These are phyloP conservation scores for Torulaspora gathmanii DNA, from an alignment of 805 yeast species.

Conservation along the genomic window DNA sequence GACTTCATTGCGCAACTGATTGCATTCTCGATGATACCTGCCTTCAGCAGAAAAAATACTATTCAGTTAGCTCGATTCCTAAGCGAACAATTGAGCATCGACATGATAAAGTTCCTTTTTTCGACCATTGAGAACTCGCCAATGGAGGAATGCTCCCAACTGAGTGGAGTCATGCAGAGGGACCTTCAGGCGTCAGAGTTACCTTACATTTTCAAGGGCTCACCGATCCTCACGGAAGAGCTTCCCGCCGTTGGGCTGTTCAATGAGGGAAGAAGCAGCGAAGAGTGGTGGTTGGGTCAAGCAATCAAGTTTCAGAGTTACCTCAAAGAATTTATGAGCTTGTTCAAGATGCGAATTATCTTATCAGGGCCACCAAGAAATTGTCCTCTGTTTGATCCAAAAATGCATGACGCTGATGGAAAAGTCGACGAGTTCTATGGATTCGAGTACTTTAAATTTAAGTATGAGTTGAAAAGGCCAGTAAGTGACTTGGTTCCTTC, in stretches of 20 bases:
- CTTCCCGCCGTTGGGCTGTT: slow-evolving; percentile 9
- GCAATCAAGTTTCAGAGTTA: slow-evolving; percentile 39
- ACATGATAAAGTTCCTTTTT: slow-evolving; percentile 44
- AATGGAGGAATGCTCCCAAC: slow-evolving; percentile 45
- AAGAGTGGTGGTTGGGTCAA: slow-evolving; percentile 41
- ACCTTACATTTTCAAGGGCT: slow-evolving; percentile 43
- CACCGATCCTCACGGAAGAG: slow-evolving; percentile 31
- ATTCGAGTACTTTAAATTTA: slow-evolving; percentile 38
- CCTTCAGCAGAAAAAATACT: slow-evolving; percentile 17
- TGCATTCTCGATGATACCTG: slow-evolving; percentile 22
- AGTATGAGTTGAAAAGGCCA: slow-evolving; percentile 8
- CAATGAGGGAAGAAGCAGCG: slow-evolving; percentile 33
- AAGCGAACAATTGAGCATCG: slow-evolving; percentile 46
- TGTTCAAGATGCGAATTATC: slow-evolving; percentile 35
- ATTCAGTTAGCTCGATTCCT: slow-evolving; percentile 39
- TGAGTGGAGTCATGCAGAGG: slow-evolving; percentile 40
- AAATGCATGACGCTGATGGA: background rate
- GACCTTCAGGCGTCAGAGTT: slow-evolving; percentile 33
- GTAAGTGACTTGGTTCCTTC: background rate
- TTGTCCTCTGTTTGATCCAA: background rate
- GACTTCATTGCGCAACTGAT: slow-evolving; percentile 35
- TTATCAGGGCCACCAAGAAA: slow-evolving; percentile 32
- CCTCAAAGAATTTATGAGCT: slow-evolving; percentile 28
- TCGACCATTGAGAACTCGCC: slow-evolving; percentile 38
- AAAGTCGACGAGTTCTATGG: slow-evolving; percentile 41